Evolutionary conservation across 495 filamentous ascomycete species (phyloP), one percentile per base, ranked within the genome.

Genomic region (Trypethelium eluteriae): DNA sequence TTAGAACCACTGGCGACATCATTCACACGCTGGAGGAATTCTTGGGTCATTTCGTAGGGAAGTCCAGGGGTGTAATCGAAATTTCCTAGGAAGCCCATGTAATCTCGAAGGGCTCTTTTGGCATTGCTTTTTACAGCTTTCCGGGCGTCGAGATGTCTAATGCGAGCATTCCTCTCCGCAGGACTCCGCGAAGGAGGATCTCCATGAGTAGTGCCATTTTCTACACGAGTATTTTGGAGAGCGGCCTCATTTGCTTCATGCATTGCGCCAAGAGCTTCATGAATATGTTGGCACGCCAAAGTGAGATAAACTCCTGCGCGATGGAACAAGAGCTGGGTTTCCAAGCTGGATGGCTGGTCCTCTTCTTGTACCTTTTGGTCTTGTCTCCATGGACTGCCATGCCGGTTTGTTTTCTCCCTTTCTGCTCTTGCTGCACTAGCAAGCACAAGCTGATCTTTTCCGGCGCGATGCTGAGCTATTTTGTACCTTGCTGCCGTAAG

Each of bases 51-150:
- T 57, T 86, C 83, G 38, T 85, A 74, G 32, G 86, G 80, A 32
- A 90, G 74, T 59, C 89, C 85, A 1, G 89, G 86, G 2, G 89
- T 89, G 74, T 92, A 92, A 70, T 92, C 88, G 66, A 91, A 88
- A 67, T 86, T 79, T 9, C 84, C 84, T 3, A 93, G 76, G 69
- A 87, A 91, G 32, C 82, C 77, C 65, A 84, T 76, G 72, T 88
- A 91, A 73, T 92, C 89, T 62, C 84, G 81, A 32, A 92, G 71
- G 2, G 89, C 89, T 39, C 88, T 83, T 74, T 90, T 91, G 3
- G 90, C 89, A 74, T 89, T 83, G 2, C 80, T 79, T 68, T 85
- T 84, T 62, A 92, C 88, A 3, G 79, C 74, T 71, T 89, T 89
- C 46, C 86, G 79, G 36, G 86, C 83, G 67, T 88, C 84, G 38